These are phyloP conservation scores for Cotoneaster glaucophyllus DNA, from an alignment of 306 rosid species.

Conservation along the genomic window DNA sequence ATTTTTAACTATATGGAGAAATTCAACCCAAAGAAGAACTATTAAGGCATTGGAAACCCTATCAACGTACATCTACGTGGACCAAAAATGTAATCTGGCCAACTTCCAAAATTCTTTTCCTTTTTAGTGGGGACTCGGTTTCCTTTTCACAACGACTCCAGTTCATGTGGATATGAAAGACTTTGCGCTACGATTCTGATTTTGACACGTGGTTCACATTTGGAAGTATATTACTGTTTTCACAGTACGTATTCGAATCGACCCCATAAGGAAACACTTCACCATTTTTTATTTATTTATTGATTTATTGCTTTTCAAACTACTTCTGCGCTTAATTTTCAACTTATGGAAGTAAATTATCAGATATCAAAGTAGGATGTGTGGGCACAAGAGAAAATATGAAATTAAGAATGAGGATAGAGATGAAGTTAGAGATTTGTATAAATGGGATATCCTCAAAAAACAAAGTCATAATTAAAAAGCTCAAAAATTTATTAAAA, in stretches of 20 bases:
- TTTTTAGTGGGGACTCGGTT: not conserved
- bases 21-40: not conserved
- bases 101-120: not conserved
- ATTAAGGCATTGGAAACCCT: not conserved
- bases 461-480: no score
- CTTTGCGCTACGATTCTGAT: not conserved
- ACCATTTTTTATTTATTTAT: not conserved
- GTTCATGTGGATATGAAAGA: constrained; percentile 5
- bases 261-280: not conserved
- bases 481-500: no score
- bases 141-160: constrained; percentile 3
- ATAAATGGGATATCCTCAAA: no score
- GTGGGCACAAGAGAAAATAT: no score
- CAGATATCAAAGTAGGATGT: no score
- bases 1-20: no score
- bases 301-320: not conserved
- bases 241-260: not conserved
- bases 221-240: constrained; percentile 11
- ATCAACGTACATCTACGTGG: not conserved
- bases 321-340: not conserved
- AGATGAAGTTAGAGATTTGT: no score
- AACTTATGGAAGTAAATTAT: not conserved
- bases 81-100: not conserved
- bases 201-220: constrained; percentile 9
- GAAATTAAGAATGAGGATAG: no score